Percentiles rank a stretch among this genome's conserved stretches.
Conservation (phyloP, 139 green algal genomes). For the Auxenochlorella pyrenoidosa region DNA sequence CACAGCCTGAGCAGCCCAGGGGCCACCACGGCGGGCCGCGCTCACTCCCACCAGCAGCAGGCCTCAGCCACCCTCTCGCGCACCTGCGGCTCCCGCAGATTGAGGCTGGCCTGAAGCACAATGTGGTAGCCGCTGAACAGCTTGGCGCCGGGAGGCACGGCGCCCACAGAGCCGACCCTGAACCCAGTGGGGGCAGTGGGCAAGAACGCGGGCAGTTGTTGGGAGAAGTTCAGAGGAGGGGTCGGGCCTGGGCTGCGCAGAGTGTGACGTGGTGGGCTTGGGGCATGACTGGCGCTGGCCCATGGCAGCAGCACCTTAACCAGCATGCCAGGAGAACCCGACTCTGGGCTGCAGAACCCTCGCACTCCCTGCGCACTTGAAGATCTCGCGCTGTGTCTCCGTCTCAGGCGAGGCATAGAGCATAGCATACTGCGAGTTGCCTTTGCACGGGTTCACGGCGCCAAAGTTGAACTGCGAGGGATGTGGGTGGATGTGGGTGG, state of each 20-base stretch:
- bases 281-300: too few species aligned
- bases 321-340: too few species aligned
- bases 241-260: neutral
- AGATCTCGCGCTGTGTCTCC: neutral
- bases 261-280: neutral
- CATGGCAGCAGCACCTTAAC: too few species aligned
- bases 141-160: neutral
- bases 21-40: too few species aligned
- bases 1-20: too few species aligned
- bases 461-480: slow-evolving; percentile 33
- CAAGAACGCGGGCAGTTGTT: neutral
- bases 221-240: neutral
- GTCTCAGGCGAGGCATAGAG: neutral
- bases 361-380: slow-evolving; percentile 15
- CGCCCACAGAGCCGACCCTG: slow-evolving; percentile 19
- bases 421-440: slow-evolving; percentile 15
- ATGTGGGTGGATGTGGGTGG: neutral
- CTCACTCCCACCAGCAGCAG: too few species aligned
- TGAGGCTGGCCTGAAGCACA: slow-evolving; percentile 15
- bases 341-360: too few species aligned
- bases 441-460: slow-evolving; percentile 11
- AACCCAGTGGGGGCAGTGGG: neutral
- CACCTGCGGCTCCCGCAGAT: neutral
- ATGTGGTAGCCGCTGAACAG: slow-evolving; percentile 17
- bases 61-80: neutral